These are phyloP conservation scores for Paramyrothecium sp. DNA, from an alignment of 2,329 filamentous ascomycete genomes.

Conservation along the genomic window DNA sequence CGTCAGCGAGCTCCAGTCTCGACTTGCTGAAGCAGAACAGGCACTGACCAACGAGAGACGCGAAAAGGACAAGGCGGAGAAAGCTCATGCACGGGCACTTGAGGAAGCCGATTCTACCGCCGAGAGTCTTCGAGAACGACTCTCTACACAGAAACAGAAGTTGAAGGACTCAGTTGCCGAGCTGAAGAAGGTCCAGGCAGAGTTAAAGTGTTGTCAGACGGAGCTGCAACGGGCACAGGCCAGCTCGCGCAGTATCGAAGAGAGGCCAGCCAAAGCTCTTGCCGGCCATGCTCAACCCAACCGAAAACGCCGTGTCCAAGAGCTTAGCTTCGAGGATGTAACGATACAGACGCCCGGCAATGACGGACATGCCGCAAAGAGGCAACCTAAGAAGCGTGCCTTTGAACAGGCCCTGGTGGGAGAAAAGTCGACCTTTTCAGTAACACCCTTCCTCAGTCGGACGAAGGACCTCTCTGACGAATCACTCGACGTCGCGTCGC, in stretches of 20 bases:
- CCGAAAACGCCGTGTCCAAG: conserved; percentile 46
- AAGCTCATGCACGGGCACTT: conserved; percentile 51
- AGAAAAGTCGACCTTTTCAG: conserved; percentile 90
- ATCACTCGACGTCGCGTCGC: conserved; percentile 22
- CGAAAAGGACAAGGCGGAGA: conserved; percentile 44
- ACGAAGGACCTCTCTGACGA: conserved; percentile 53
- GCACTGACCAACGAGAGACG: conserved; percentile 38
- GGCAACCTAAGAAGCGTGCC: conserved; percentile 54
- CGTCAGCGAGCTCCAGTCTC: conserved; percentile 37
- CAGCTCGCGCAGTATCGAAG: conserved; percentile 11
- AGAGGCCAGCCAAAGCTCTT: conserved; percentile 18
- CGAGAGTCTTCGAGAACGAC: conserved; percentile 66
- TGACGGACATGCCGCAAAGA: conserved; percentile 37
- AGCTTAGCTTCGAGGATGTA: conserved; percentile 43
- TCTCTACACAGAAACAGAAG: conserved; percentile 69
- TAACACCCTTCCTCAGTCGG: conserved; percentile 88
- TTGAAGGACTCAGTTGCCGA: conserved; percentile 69
- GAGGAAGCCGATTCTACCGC: conserved; percentile 62
- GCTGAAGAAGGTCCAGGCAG: conserved; percentile 59
- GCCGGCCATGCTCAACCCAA: conserved; percentile 27
- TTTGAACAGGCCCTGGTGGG: conserved; percentile 56
- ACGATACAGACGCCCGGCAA: conserved; percentile 47
- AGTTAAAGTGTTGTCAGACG: conserved; percentile 35
- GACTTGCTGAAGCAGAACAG: conserved; percentile 33
- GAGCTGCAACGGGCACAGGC: conserved; percentile 35